Conservation (phyloP, 2,329 filamentous ascomycete species). For the Arthrobotrys sphaeroides region DNA sequence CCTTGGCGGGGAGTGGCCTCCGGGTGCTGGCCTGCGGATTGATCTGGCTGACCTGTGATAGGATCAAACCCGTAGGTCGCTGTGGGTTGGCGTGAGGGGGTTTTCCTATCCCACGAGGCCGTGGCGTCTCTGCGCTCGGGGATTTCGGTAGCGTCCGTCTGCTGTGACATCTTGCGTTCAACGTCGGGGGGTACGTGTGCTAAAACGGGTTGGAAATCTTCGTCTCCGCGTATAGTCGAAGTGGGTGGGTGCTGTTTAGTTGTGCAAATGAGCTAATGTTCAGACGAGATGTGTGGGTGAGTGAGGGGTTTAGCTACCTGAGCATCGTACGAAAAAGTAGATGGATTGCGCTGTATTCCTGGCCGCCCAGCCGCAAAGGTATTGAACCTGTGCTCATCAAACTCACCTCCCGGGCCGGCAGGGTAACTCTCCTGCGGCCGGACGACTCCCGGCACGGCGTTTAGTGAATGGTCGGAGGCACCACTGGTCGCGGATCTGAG, state of each 20-base stretch:
- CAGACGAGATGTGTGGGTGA: background rate
- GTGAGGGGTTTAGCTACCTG: constrained; percentile 45
- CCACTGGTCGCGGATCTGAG: constrained; percentile 65
- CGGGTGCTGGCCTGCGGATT: constrained; percentile 16
- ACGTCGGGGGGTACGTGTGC: constrained; percentile 55
- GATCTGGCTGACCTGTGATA: constrained; percentile 54
- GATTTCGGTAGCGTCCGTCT: constrained; percentile 9
- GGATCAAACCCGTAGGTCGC: constrained; percentile 57
- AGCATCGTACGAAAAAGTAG: constrained; percentile 58
- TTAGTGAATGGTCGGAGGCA: constrained; percentile 63
- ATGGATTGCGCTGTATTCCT: constrained; percentile 57
- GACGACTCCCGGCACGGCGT: constrained; percentile 69
- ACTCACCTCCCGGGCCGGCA: constrained; percentile 29
- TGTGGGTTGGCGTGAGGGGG: constrained; percentile 56
- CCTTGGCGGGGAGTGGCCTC: background rate
- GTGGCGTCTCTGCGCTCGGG: constrained; percentile 32
- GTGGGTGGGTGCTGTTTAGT: constrained; percentile 51
- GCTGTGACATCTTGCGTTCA: constrained; percentile 55
- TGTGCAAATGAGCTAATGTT: background rate
- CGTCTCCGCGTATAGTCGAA: constrained; percentile 54
- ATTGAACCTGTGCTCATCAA: constrained; percentile 57
- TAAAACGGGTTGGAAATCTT: constrained; percentile 56
- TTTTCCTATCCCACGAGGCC: constrained; percentile 47
- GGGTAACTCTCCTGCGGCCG: constrained; percentile 62
- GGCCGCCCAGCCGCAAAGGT: constrained; percentile 42